Conservation (phyloP, 2,329 filamentous ascomycete species). For the Epichloe elymi region DNA sequence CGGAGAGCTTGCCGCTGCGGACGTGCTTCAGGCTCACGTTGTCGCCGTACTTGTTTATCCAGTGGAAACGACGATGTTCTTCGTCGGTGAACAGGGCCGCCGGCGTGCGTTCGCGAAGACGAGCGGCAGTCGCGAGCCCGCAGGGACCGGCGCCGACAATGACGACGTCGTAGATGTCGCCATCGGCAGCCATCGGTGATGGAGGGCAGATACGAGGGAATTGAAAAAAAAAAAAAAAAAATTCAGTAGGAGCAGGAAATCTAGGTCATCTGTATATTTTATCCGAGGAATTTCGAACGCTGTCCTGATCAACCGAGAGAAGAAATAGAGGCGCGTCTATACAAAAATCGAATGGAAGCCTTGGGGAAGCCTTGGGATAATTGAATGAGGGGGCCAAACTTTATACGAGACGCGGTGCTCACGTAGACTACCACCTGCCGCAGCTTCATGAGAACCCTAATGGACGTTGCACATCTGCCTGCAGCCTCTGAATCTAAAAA, state of each 20-base stretch:
- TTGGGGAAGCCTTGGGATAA: too few relatives aligned
- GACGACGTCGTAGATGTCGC: constrained; percentile 47
- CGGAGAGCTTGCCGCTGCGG: constrained; percentile 19
- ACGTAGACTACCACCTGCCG: too few relatives aligned
- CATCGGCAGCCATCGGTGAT: constrained; percentile 1
- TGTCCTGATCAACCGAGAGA: too few relatives aligned
- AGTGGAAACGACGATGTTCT: constrained; percentile 70
- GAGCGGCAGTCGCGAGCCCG: constrained; percentile 59
- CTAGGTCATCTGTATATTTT: too few relatives aligned
- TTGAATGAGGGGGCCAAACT: too few relatives aligned
- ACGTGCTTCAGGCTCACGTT: constrained; percentile 42
- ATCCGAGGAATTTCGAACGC: too few relatives aligned
- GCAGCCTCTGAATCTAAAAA: background rate
- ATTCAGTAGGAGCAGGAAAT: too few relatives aligned
- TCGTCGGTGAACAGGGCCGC: constrained; percentile 74
- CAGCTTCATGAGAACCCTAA: background rate
- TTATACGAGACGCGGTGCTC: too few relatives aligned
- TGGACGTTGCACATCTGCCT: background rate
- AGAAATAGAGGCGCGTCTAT: too few relatives aligned
- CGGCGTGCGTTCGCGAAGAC: constrained; percentile 58
- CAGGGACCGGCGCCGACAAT: constrained; percentile 65
- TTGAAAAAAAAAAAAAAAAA: too few relatives aligned
- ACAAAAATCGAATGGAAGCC: too few relatives aligned
- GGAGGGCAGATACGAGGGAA: background rate
- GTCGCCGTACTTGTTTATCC: constrained; percentile 53